These are phyloP conservation scores for Populus nigra DNA, from an alignment of 345 rosid genomes.

Conservation along the genomic window DNA sequence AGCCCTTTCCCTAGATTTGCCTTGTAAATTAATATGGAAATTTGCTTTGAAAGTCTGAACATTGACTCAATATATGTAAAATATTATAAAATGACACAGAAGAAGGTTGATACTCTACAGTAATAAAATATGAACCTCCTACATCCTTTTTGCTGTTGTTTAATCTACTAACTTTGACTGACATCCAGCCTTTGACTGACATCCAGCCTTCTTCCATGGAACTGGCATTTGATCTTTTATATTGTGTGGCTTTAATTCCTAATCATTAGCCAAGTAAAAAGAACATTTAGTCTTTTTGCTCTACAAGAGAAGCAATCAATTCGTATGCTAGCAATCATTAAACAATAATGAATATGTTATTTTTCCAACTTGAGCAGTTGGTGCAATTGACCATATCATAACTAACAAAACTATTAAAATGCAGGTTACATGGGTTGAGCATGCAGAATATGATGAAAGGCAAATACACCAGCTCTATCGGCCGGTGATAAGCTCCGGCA, in stretches of 20 bases:
- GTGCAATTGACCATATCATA: background rate
- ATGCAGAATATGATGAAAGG: constrained; percentile 79
- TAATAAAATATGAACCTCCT: background rate
- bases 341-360: background rate
- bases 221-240: background rate
- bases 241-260: background rate
- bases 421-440: constrained; percentile 99
- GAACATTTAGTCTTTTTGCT: background rate
- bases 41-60: background rate
- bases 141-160: background rate
- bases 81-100: background rate
- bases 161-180: background rate
- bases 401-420: background rate
- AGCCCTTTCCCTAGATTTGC: constrained; percentile 34
- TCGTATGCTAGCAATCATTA: background rate
- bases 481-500: constrained; percentile 58
- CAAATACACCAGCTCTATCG: constrained; percentile 70
- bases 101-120: background rate
- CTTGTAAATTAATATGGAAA: background rate
- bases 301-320: background rate
- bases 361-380: background rate
- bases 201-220: background rate
- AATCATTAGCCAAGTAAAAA: background rate
- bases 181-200: background rate
- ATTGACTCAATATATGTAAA: background rate